Evolutionary conservation across 192 early-diverging fungal species (phyloP).

Genomic region (Paraglomus occultum): DNA sequence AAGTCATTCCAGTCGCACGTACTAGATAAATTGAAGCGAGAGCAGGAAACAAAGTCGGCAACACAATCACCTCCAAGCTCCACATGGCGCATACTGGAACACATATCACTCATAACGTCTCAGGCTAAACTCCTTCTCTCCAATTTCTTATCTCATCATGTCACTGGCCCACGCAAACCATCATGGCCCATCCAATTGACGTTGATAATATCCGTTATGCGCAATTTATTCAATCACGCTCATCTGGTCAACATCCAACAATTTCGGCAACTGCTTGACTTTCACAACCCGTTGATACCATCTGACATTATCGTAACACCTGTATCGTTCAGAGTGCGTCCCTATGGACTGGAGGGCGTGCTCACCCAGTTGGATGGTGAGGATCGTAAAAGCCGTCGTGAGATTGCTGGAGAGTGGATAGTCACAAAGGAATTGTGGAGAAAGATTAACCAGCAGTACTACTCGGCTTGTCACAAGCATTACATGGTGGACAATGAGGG

Average conservation of each 20-base stretch:
- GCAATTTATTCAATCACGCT: constrained; percentile 9
- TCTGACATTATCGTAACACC: constrained; percentile 24
- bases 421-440: constrained; percentile 23
- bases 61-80: too few species aligned
- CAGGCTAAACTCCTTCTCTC: constrained; percentile 31
- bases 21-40: too few species aligned
- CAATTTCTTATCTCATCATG: constrained; percentile 35
- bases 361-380: background rate
- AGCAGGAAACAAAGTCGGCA: too few species aligned
- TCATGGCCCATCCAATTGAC: constrained; percentile 43
- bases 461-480: background rate
- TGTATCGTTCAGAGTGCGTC: constrained; percentile 17
- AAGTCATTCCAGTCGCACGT: too few species aligned
- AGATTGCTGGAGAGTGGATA: constrained; percentile 26
- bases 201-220: constrained; percentile 12
- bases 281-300: constrained; percentile 1
- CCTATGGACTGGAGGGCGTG: constrained; percentile 12
- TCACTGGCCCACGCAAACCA: constrained; percentile 44
- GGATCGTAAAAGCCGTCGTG: background rate
- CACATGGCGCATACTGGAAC: constrained; percentile 15
- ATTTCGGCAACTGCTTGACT: background rate
- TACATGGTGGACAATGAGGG: constrained; percentile 12
- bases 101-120: constrained; percentile 9
- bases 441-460: constrained; percentile 18
- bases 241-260: constrained; percentile 12